Evolutionary conservation across 148 eudicot species (phyloP).

Genomic region (Pharnaceum exiguum): DNA sequence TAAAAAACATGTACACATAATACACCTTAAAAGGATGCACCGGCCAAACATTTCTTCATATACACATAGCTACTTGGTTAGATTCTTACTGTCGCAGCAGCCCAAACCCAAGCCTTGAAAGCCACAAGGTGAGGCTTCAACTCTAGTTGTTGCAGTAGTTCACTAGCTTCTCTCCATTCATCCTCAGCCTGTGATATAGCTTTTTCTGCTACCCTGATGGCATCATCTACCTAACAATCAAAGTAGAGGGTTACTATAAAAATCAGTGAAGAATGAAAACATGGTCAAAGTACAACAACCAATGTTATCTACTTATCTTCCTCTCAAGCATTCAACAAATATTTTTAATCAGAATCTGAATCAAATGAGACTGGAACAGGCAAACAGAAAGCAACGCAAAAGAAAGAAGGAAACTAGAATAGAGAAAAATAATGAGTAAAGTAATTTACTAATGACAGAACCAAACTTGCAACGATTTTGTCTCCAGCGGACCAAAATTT

Average conservation of each 20-base stretch:
- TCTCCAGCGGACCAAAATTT: slow-evolving; percentile 68
- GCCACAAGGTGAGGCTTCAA: slow-evolving; percentile 49
- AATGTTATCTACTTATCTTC: not conserved
- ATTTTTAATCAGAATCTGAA: not conserved
- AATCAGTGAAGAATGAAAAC: not conserved
- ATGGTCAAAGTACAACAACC: not conserved
- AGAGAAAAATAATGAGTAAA: not conserved
- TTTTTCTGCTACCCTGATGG: slow-evolving; percentile 76
- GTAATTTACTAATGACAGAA: slow-evolving; percentile 12
- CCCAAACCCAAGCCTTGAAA: slow-evolving; percentile 94
- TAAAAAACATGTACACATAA: not conserved
- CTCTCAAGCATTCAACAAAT: not conserved
- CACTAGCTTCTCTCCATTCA: slow-evolving; percentile 61
- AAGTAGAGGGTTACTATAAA: not conserved
- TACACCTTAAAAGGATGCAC: not conserved
- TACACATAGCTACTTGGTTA: not conserved
- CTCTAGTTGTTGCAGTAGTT: slow-evolving; percentile 48
- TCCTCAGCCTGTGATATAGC: slow-evolving; percentile 47
- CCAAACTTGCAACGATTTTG: slow-evolving; percentile 78
- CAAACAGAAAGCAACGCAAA: not conserved
- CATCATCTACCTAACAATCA: slow-evolving; percentile 70
- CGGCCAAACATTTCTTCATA: not conserved
- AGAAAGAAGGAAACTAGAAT: not conserved
- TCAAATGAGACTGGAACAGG: not conserved
- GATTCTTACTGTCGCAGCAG: slow-evolving; percentile 74